These are phyloP conservation scores for Lathyrus sativus DNA, from an alignment of 306 rosid species.

Conservation along the genomic window DNA sequence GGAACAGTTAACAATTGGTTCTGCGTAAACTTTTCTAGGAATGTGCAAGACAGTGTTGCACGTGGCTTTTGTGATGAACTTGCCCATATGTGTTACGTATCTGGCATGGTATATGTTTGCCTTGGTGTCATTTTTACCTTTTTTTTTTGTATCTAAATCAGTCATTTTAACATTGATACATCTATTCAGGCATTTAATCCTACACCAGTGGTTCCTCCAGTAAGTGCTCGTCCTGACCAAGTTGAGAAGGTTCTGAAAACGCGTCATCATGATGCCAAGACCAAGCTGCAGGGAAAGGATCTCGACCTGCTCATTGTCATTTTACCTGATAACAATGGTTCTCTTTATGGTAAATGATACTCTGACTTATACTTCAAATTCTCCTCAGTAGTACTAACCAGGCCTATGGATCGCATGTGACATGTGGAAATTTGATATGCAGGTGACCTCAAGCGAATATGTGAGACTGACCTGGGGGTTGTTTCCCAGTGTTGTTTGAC, in stretches of 20 bases:
- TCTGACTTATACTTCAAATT: not conserved
- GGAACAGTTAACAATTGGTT: slow-evolving; percentile 87
- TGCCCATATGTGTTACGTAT: slow-evolving; percentile 81
- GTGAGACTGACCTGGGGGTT: slow-evolving; percentile 95
- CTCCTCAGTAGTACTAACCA: not conserved
- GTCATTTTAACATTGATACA: not conserved
- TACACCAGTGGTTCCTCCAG: slow-evolving; percentile 73
- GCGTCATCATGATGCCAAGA: slow-evolving; percentile 75
- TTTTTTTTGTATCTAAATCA: not conserved
- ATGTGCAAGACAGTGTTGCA: slow-evolving; percentile 78
- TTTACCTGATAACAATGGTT: slow-evolving; percentile 91
- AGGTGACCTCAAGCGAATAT: slow-evolving; percentile 91
- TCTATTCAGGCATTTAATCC: slow-evolving; percentile 63
- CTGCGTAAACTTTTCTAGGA: slow-evolving; percentile 81
- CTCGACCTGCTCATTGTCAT: slow-evolving; percentile 88
- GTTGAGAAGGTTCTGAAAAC: slow-evolving; percentile 82
- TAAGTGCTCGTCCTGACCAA: slow-evolving; percentile 79
- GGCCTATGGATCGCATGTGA: not conserved
- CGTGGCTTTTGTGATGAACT: slow-evolving; percentile 79
- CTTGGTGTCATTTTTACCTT: not conserved
- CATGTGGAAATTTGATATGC: slow-evolving; percentile 24
- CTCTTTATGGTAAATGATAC: slow-evolving; percentile 76
- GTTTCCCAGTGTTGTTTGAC: slow-evolving; percentile 96
- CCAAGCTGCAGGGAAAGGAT: slow-evolving; percentile 61
- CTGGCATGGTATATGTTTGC: slow-evolving; percentile 78